Evolutionary conservation across 768 basidiomycete species (phyloP).

Genomic region (Trametes elegans): DNA sequence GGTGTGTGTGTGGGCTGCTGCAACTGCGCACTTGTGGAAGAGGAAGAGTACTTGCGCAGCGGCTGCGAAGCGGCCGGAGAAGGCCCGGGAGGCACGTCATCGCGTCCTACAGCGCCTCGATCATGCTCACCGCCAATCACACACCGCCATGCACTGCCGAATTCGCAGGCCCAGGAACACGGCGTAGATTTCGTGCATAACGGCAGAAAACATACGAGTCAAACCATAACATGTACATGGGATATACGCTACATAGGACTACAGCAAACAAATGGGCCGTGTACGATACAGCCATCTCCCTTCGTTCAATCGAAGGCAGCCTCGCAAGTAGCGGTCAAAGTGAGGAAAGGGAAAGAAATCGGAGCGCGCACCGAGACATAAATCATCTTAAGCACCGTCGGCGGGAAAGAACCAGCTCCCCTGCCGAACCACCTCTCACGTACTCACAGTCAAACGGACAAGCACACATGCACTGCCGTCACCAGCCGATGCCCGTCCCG

Average conservation of each 20-base stretch:
- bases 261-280: neutral
- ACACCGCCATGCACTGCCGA: neutral
- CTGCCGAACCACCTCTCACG: no score
- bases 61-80: neutral
- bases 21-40: no score
- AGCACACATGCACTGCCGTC: neutral
- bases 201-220: neutral
- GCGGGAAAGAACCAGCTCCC: constrained; percentile 10
- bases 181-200: no score
- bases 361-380: no score
- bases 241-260: neutral
- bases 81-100: constrained; percentile 7
- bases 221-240: neutral
- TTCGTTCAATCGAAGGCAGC: neutral
- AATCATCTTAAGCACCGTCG: neutral
- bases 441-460: no score
- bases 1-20: no score
- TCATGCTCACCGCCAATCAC: neutral
- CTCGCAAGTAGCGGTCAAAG: neutral
- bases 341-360: neutral
- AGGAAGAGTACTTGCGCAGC: neutral
- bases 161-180: no score
- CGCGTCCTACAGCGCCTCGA: constrained; percentile 5
- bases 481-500: neutral
- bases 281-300: neutral